Base-by-base conservation (phyloP, 148 eudicot genomes). In the Rhododendron williamsianum region DNA sequence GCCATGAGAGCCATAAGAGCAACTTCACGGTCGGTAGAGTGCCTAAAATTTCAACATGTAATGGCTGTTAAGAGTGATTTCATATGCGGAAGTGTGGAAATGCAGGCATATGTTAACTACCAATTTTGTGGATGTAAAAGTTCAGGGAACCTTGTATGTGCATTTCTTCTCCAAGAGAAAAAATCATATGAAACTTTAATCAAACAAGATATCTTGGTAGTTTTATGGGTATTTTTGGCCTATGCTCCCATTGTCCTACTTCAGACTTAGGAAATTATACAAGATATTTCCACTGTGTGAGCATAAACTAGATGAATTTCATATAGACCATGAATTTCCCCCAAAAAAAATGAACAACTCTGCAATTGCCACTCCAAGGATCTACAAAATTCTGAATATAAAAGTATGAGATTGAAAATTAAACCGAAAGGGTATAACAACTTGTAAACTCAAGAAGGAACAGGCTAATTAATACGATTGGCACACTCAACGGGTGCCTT, bases 1-100 rank as follows among this genome's bases (percentile, higher is more conserved):
- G 94, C 94, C 94, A 92, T 92, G 76, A 92, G 90, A 87, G 87
- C 76, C 90, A 91, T 87, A 8, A 92, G 91, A 83, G 91, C 92
- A 84, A 92, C 89, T 84, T 92, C 93, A 81, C 93, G 93, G 82
- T 88, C 91, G 0, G 92, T 90, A 46, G 93, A 89, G 86, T 91
- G 92, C 91, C 92, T 92, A 90, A 56, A 81, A 86, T 81, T 82
- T 82, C 74, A 81, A 73, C 83, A 89, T 9, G 63, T 23, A 16
- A 48, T 45, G n/a, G 41, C 81, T 79, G 73, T 35, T 43, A 87
- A 12, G 49, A 63, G 65, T 21, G 71, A 48, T 54, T 9, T 35
- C 36, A 63, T 49, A 30, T 45, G 27, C 33, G 7, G 60, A 58
- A 23, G 45, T 7, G 38, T 13, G 35, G 23, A 63, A 25, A 82